Evolutionary conservation across 1,284 basidiomycete species (phyloP).

Genomic region (Ganoderma meredithae): DNA sequence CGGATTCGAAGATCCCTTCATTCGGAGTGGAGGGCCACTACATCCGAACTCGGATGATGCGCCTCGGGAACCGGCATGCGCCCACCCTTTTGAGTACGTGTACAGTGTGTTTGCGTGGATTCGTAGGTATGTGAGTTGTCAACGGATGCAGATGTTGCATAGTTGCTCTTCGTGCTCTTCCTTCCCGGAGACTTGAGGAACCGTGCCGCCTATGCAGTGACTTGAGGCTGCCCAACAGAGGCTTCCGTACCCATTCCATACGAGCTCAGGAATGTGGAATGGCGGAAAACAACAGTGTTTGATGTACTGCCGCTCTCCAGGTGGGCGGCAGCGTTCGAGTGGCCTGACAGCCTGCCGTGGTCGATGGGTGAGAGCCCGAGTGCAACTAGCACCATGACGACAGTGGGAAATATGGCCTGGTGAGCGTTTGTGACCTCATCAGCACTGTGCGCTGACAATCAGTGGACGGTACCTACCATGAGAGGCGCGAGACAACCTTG

Average conservation of each 20-base stretch:
- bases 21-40: no score
- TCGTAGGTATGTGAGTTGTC: no score
- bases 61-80: no score
- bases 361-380: neutral
- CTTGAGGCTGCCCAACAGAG: neutral
- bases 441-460: neutral
- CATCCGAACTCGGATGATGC: no score
- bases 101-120: no score
- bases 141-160: no score
- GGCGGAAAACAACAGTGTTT: neutral
- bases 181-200: neutral
- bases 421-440: neutral
- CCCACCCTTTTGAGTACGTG: no score
- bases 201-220: neutral
- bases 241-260: neutral
- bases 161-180: neutral
- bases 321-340: neutral
- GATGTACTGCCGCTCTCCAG: neutral
- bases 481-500: neutral
- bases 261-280: neutral
- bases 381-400: conserved; percentile 9
- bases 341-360: neutral
- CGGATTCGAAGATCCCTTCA: no score
- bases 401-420: conserved; percentile 3
- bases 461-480: neutral